These are phyloP conservation scores for Babesia divergens DNA, from an alignment of 169 alveolate species.

Conservation along the genomic window DNA sequence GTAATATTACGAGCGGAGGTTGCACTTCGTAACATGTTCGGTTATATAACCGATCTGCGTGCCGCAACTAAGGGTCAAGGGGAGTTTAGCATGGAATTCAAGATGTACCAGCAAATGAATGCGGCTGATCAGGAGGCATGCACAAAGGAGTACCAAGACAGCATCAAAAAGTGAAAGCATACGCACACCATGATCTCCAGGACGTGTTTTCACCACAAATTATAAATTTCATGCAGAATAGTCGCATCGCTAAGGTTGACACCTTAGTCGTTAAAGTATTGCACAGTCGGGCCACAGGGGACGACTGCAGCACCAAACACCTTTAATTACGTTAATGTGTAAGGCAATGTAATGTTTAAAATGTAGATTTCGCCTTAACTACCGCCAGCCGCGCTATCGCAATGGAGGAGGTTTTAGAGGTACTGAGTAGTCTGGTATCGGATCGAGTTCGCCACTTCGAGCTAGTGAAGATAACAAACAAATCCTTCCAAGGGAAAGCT, in stretches of 20 bases:
- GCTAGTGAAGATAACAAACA: constrained; percentile 57
- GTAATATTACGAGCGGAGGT: constrained; percentile 87
- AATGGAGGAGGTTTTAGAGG: constrained; percentile 46
- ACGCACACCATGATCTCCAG: not conserved
- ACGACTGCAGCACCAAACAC: not conserved
- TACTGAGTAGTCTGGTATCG: constrained; percentile 43
- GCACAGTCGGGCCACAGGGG: not conserved
- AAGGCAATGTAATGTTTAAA: not conserved
- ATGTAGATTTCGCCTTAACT: not conserved
- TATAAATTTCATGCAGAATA: not conserved
- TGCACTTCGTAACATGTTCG: constrained; percentile 91
- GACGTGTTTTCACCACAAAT: not conserved
- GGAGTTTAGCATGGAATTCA: constrained; percentile 90
- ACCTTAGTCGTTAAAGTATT: not conserved
- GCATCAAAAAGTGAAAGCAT: constrained; percentile 17
- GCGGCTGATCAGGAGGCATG: constrained; percentile 75
- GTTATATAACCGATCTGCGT: constrained; percentile 91
- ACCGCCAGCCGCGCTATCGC: constrained; percentile 5
- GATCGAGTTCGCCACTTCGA: constrained; percentile 60
- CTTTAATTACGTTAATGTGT: constrained; percentile 1
- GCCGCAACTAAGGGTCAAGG: constrained; percentile 91
- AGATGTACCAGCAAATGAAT: constrained; percentile 74
- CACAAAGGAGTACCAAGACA: constrained; percentile 46
- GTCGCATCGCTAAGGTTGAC: not conserved
- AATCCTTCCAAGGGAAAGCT: constrained; percentile 25